Evolutionary conservation across 257 asterid species (phyloP).

Genomic region (Nicotiana tomentosiformis): DNA sequence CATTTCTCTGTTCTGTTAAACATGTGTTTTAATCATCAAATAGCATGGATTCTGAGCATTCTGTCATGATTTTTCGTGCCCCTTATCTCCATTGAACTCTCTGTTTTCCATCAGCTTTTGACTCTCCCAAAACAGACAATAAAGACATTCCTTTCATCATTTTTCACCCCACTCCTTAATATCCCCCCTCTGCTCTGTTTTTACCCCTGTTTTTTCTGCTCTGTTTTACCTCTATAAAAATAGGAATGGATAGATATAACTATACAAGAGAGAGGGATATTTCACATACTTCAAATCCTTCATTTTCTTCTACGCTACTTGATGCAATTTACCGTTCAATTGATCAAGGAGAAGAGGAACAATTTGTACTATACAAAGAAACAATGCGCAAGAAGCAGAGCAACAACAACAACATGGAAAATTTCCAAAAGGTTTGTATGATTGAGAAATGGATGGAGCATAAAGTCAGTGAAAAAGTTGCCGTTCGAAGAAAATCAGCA

Average conservation of each 20-base stretch:
- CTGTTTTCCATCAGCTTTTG: conserved; percentile 46
- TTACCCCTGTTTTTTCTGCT: background rate
- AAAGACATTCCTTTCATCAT: conserved; percentile 27
- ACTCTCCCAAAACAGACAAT: conserved; percentile 42
- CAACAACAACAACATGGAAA: conserved; percentile 34
- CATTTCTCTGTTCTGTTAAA: background rate
- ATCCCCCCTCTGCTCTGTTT: background rate
- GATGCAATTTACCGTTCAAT: conserved; percentile 78
- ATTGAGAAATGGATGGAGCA: conserved; percentile 93
- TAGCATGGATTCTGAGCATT: background rate
- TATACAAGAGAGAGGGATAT: conserved; percentile 13
- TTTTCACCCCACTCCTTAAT: conserved; percentile 10
- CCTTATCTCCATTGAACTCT: conserved; percentile 11
- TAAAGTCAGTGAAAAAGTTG: conserved; percentile 35
- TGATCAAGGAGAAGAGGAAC: conserved; percentile 39
- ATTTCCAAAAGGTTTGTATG: conserved; percentile 57
- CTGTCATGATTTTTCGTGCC: too few species aligned
- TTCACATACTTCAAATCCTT: conserved; percentile 30
- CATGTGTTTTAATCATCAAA: background rate
- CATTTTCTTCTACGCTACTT: conserved; percentile 72
- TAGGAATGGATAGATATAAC: conserved; percentile 30
- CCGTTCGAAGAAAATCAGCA: conserved; percentile 38
- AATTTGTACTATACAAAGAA: conserved; percentile 27
- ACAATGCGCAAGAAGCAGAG: conserved; percentile 41
- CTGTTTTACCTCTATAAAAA: conserved; percentile 10